Percentiles rank a stretch among this genome's conserved stretches.
These are phyloP conservation scores for Talaromyces borbonicus DNA, from an alignment of 495 filamentous ascomycete species.

Conservation along the genomic window DNA sequence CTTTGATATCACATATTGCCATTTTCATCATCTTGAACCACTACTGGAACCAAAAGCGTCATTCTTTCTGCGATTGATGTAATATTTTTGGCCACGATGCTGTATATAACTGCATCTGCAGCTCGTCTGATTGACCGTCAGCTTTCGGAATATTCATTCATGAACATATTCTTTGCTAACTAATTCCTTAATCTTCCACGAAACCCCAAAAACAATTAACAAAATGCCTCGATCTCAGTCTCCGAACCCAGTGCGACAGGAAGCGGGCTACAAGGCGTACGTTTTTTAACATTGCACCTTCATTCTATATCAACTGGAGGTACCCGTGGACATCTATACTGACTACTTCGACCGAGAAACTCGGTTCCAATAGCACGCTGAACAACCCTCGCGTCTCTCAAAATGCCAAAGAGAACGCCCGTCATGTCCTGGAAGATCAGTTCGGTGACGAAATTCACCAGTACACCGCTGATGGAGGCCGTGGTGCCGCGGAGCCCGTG, in stretches of 20 bases:
- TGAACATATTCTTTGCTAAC: too few species aligned
- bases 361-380: background rate
- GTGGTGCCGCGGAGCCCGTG: too few species aligned
- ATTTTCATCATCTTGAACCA: background rate
- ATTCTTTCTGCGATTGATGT: background rate
- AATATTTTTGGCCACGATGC: background rate
- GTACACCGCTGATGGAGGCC: background rate
- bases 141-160: too few species aligned
- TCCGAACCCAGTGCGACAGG: constrained; percentile 10
- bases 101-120: too few species aligned
- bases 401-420: constrained; percentile 6
- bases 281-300: background rate
- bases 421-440: constrained; percentile 8
- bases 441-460: background rate
- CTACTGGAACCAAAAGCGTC: background rate
- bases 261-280: constrained; percentile 16
- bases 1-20: background rate
- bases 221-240: constrained; percentile 6
- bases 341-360: background rate
- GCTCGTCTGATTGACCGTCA: too few species aligned
- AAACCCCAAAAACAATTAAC: background rate
- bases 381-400: constrained; percentile 4
- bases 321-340: background rate
- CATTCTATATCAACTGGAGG: too few species aligned
- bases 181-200: background rate